Percentiles rank a stretch among this genome's conserved stretches.
Conservation (phyloP, 192 early-diverging fungal species). For the Jimgerdemannia lactiflua region DNA sequence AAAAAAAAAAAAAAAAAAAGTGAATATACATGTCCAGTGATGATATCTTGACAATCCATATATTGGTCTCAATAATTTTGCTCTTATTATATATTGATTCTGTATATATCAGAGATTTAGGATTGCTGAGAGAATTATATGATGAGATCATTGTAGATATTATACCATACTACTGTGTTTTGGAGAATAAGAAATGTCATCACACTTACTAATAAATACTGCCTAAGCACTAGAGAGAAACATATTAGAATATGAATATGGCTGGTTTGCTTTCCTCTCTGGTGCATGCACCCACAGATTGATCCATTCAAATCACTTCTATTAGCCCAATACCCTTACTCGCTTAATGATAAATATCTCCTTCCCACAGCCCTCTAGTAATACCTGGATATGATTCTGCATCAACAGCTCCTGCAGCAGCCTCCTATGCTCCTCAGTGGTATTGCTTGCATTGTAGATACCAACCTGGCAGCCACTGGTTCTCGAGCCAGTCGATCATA, state of each 20-base stretch:
- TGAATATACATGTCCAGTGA: conserved; percentile 60
- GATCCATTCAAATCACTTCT: too few relatives aligned
- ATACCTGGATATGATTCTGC: conserved; percentile 48
- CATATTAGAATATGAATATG: too few relatives aligned
- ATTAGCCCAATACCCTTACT: neutral
- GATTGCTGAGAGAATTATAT: too few relatives aligned
- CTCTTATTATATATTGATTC: conserved; percentile 58
- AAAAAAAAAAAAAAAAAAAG: neutral
- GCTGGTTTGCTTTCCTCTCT: neutral
- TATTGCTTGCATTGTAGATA: conserved; percentile 75
- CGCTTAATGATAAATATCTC: too few relatives aligned
- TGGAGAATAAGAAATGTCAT: too few relatives aligned
- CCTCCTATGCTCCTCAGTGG: conserved; percentile 59
- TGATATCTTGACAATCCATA: conserved; percentile 75
- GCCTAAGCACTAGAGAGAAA: conserved; percentile 12
- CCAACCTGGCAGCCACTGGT: conserved; percentile 70
- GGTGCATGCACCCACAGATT: neutral
- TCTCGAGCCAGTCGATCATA: conserved; percentile 65
- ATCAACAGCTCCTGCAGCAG: conserved; percentile 55
- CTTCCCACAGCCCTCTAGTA: neutral
- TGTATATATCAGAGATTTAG: conserved; percentile 8
- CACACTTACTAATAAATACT: conserved; percentile 43
- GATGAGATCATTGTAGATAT: too few relatives aligned
- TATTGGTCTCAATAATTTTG: conserved; percentile 69
- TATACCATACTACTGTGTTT: too few relatives aligned